Conservation (phyloP, 73 alveolate genomes). For the Breviolum minutum region DNA sequence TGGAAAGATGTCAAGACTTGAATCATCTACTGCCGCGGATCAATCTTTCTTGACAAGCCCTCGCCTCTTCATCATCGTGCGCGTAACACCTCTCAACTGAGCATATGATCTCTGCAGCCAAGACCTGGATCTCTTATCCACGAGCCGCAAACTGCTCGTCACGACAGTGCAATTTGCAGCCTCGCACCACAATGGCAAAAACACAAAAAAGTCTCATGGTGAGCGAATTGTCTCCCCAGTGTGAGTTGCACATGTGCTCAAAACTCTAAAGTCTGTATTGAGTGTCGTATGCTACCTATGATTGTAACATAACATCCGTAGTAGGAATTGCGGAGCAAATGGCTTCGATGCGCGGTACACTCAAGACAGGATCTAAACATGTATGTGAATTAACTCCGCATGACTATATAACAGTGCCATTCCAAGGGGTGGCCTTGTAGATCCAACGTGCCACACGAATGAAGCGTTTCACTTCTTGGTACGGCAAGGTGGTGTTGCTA, state of each 20-base stretch:
- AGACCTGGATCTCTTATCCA: not conserved
- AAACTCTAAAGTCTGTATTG: not conserved
- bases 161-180: constrained; percentile 14
- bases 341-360: no score
- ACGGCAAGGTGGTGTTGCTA: not conserved
- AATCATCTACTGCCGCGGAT: not conserved
- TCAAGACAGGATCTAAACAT: no score
- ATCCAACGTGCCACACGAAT: constrained; percentile 45
- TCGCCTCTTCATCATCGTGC: not conserved
- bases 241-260: not conserved
- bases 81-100: not conserved
- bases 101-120: constrained; percentile 33
- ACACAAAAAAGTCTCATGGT: not conserved
- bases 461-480: constrained; percentile 40
- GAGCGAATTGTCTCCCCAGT: not conserved
- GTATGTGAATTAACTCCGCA: not conserved
- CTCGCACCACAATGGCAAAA: not conserved
- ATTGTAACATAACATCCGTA: no score
- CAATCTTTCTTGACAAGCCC: not conserved
- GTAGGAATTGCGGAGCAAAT: no score
- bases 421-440: constrained; percentile 17
- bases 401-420: not conserved
- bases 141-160: not conserved
- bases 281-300: no score
- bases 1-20: no score